Conservation (phyloP, 805 yeast genomes). For the Candida coquimbonensis region DNA sequence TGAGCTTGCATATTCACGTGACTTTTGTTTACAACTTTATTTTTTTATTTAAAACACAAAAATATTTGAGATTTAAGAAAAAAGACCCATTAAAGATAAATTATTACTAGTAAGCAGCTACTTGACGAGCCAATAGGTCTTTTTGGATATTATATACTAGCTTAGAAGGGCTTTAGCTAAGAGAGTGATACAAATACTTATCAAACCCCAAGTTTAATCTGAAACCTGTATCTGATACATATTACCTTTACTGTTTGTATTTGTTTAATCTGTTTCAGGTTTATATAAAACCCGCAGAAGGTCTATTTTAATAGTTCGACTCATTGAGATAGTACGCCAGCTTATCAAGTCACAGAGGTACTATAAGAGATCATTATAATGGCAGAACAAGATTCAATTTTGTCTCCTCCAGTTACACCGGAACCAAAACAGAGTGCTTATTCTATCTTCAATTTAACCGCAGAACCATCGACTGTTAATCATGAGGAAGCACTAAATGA, state of each 20-base stretch:
- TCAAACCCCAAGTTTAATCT: neutral
- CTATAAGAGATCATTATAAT: too few species aligned
- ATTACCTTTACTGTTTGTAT: neutral
- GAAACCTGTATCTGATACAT: neutral
- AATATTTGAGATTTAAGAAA: neutral
- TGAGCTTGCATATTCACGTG: slow-evolving; percentile 6
- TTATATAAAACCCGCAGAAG: neutral
- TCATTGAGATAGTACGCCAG: neutral
- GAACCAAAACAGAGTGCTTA: slow-evolving; percentile 1
- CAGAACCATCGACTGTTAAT: neutral
- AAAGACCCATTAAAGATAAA: neutral
- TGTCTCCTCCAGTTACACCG: slow-evolving; percentile 19
- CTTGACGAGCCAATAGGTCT: too few species aligned
- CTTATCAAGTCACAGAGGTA: too few species aligned
- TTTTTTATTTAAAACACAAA: neutral
- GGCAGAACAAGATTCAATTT: neutral
- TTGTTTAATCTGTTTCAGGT: neutral
- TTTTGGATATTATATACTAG: too few species aligned
- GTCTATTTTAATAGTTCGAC: neutral
- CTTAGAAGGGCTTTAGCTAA: too few species aligned
- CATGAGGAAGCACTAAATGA: neutral
- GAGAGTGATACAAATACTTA: too few species aligned
- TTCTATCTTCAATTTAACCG: neutral
- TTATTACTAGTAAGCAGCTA: too few species aligned
- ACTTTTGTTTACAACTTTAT: slow-evolving; percentile 9